These are phyloP conservation scores for Epichloe gansuensis DNA, from an alignment of 2,329 filamentous ascomycete genomes.

Conservation along the genomic window DNA sequence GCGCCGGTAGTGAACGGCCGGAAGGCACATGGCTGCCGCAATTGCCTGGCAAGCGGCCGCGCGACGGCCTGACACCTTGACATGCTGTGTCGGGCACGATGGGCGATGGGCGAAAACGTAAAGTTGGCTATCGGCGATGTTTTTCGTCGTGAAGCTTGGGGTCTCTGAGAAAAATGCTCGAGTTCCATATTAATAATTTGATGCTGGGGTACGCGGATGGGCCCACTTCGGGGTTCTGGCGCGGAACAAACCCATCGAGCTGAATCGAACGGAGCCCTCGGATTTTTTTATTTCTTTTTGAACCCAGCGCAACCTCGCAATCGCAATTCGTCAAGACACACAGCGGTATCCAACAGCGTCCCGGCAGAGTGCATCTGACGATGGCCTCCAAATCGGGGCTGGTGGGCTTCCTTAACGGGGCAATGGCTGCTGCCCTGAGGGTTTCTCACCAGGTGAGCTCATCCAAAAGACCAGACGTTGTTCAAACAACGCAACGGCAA, in stretches of 20 bases:
- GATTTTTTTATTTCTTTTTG: slow-evolving; percentile 14
- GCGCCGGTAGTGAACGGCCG: slow-evolving; percentile 24
- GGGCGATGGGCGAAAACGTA: slow-evolving; percentile 1
- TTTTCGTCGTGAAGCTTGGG: neutral
- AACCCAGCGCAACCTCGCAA: neutral
- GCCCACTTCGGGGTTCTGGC: slow-evolving; percentile 16
- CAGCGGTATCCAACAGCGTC: neutral
- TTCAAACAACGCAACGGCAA: too few relatives aligned
- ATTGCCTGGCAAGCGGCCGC: slow-evolving; percentile 41
- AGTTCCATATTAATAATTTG: neutral
- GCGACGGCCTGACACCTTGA: slow-evolving; percentile 46
- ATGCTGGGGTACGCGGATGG: neutral
- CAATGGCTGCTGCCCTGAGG: slow-evolving; percentile 35
- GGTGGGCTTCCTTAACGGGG: slow-evolving; percentile 38
- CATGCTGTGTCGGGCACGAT: slow-evolving; percentile 26
- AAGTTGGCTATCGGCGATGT: too few relatives aligned
- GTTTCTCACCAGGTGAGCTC: slow-evolving; percentile 27
- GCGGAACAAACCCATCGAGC: slow-evolving; percentile 14
- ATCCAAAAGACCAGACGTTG: neutral
- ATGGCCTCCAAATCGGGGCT: slow-evolving; percentile 26
- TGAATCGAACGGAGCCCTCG: slow-evolving; percentile 14
- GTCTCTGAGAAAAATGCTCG: slow-evolving; percentile 3
- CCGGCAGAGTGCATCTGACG: neutral
- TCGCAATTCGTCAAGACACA: slow-evolving; percentile 5
- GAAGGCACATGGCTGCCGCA: slow-evolving; percentile 28